phyloP scores from a whole-genome alignment of 768 basidiomycete genomes.

The Dendrothele bispora region DNA sequence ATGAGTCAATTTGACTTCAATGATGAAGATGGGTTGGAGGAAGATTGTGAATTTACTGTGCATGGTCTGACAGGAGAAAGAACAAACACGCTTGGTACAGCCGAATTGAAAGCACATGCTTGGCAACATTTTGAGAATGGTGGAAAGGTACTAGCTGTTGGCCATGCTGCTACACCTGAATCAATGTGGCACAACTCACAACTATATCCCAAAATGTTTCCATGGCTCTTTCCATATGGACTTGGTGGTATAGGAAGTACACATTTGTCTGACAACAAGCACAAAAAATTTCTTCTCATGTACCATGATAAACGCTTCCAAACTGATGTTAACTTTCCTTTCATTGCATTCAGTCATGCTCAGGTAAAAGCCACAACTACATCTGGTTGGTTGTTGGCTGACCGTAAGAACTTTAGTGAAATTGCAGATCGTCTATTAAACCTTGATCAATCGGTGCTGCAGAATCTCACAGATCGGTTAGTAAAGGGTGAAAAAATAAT shows the following conservation, averaged over 20 bases:
- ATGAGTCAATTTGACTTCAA: constrained; percentile 21
- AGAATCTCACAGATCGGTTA: not conserved
- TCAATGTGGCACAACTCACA: constrained; percentile 33
- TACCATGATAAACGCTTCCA: constrained; percentile 43
- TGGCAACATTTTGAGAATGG: constrained; percentile 24
- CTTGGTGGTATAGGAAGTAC: constrained; percentile 33
- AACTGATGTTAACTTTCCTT: constrained; percentile 32
- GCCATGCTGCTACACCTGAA: constrained; percentile 23
- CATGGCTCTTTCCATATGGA: constrained; percentile 43
- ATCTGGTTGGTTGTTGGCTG: not conserved
- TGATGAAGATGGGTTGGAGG: constrained; percentile 19
- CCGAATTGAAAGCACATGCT: constrained; percentile 20
- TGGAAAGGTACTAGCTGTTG: constrained; percentile 27
- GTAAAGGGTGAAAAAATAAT: not conserved
- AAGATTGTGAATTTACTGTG: constrained; percentile 24
- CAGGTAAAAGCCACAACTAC: constrained; percentile 26
- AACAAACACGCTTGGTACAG: constrained; percentile 8
- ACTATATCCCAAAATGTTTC: constrained; percentile 37
- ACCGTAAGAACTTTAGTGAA: not conserved
- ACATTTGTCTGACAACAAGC: constrained; percentile 18
- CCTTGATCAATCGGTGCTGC: not conserved
- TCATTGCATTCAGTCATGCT: constrained; percentile 34
- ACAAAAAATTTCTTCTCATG: constrained; percentile 30
- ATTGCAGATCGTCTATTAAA: not conserved
- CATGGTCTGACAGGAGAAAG: constrained; percentile 23